A percentile compares a stretch with the other conserved stretches of the same genome.
Evolutionary conservation across 495 filamentous ascomycete genomes (phyloP).

Genomic region (Penicillium lagena): DNA sequence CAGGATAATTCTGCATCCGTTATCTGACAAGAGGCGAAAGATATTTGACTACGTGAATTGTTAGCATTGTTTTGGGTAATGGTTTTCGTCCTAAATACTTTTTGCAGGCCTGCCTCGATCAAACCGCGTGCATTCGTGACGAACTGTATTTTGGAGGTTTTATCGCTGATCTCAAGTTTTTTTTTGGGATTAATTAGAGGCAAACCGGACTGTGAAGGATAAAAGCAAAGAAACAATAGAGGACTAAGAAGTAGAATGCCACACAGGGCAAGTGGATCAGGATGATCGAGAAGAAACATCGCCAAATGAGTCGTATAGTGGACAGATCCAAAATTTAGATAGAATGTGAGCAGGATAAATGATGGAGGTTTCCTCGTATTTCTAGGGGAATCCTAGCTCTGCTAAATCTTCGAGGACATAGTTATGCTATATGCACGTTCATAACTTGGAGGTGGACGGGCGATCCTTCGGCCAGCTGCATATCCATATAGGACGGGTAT

Average conservation of each 20-base stretch:
- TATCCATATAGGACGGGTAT: too few relatives aligned
- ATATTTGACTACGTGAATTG: not conserved
- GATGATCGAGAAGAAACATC: too few relatives aligned
- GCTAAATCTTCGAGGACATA: too few relatives aligned
- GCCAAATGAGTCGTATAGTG: too few relatives aligned
- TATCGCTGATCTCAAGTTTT: not conserved
- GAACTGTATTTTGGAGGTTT: not conserved
- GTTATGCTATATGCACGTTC: too few relatives aligned
- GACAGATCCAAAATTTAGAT: too few relatives aligned
- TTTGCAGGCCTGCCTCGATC: not conserved
- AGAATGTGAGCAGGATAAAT: too few relatives aligned
- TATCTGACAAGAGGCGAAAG: constrained; percentile 9
- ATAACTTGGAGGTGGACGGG: too few relatives aligned
- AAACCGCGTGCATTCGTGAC: not conserved
- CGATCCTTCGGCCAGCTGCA: too few relatives aligned
- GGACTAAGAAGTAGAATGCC: not conserved
- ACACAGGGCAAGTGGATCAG: not conserved
- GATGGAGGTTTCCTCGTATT: too few relatives aligned
- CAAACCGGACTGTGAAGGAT: not conserved
- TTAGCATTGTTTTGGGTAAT: not conserved
- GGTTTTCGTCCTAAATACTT: not conserved
- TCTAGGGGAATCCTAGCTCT: too few relatives aligned
- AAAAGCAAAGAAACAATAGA: not conserved
- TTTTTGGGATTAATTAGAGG: not conserved
- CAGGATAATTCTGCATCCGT: constrained; percentile 9